These are phyloP conservation scores for Coprinopsis cinerea DNA, from an alignment of 768 basidiomycete species.

Conservation along the genomic window DNA sequence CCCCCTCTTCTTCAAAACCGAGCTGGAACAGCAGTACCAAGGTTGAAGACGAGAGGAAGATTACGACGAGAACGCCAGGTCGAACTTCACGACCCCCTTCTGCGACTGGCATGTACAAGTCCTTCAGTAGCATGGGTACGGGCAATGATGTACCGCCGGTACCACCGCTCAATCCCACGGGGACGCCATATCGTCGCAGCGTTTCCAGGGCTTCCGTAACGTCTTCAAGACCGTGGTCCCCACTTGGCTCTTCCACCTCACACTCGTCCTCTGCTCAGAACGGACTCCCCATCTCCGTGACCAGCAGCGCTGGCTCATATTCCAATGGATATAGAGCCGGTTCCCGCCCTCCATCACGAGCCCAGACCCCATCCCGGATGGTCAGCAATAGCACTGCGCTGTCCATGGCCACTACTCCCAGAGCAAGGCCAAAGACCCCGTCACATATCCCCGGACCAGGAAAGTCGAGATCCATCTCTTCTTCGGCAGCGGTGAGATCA, in stretches of 20 bases:
- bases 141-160: slow-evolving; percentile 37
- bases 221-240: slow-evolving; percentile 79
- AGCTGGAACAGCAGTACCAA: slow-evolving; percentile 81
- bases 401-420: slow-evolving; percentile 39
- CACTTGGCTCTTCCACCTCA: slow-evolving; percentile 66
- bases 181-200: slow-evolving; percentile 55
- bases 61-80: slow-evolving; percentile 41
- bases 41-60: slow-evolving; percentile 50
- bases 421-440: slow-evolving; percentile 73
- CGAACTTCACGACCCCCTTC: slow-evolving; percentile 41
- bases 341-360: slow-evolving; percentile 48
- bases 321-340: no score
- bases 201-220: slow-evolving; percentile 69
- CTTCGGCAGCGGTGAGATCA: not conserved
- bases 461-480: slow-evolving; percentile 33
- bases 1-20: slow-evolving; percentile 31
- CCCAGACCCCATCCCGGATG: slow-evolving; percentile 50
- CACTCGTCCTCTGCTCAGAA: slow-evolving; percentile 38
- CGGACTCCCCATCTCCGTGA: slow-evolving; percentile 28
- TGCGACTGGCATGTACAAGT: slow-evolving; percentile 31
- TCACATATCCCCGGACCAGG: slow-evolving; percentile 70
- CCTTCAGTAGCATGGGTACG: slow-evolving; percentile 14
- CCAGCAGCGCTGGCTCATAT: no score
- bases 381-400: slow-evolving; percentile 23
- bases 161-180: slow-evolving; percentile 29